Conservation (phyloP, 441 rosid species). For the Erodium trifolium region DNA sequence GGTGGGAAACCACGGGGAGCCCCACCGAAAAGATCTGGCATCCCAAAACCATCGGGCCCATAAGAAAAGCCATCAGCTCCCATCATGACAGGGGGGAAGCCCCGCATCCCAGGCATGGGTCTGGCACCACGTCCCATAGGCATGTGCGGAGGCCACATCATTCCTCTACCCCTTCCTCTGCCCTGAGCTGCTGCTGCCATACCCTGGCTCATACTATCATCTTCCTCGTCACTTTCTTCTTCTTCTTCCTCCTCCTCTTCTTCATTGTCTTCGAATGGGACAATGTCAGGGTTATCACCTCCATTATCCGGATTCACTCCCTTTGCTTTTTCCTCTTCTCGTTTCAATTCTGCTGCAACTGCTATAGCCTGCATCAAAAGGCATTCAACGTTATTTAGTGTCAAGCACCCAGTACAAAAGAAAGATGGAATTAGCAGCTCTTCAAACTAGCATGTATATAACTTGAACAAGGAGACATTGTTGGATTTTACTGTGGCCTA, state of each 20-base stretch:
- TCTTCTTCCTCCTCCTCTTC: conserved; percentile 89
- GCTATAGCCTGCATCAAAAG: conserved; percentile 56
- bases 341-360: conserved; percentile 80
- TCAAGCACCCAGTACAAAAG: not conserved
- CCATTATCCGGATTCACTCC: conserved; percentile 73
- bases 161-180: conserved; percentile 90
- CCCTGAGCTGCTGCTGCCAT: conserved; percentile 46
- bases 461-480: too few relatives aligned
- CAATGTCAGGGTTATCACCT: conserved; percentile 89
- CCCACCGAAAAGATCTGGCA: conserved; percentile 78
- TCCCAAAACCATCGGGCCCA: conserved; percentile 67
- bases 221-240: conserved; percentile 76
- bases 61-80: conserved; percentile 78
- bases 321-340: conserved; percentile 96
- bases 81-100: conserved; percentile 75
- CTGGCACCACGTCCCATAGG: conserved; percentile 71
- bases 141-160: conserved; percentile 92
- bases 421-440: not conserved
- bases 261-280: conserved; percentile 96
- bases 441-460: not conserved
- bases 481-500: too few relatives aligned
- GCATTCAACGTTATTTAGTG: conserved; percentile 13
- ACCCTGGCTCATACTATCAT: conserved; percentile 38
- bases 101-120: conserved; percentile 84
- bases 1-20: conserved; percentile 76